Conservation (phyloP, 31 red algal species). For the Bonnemaisonia californica region DNA sequence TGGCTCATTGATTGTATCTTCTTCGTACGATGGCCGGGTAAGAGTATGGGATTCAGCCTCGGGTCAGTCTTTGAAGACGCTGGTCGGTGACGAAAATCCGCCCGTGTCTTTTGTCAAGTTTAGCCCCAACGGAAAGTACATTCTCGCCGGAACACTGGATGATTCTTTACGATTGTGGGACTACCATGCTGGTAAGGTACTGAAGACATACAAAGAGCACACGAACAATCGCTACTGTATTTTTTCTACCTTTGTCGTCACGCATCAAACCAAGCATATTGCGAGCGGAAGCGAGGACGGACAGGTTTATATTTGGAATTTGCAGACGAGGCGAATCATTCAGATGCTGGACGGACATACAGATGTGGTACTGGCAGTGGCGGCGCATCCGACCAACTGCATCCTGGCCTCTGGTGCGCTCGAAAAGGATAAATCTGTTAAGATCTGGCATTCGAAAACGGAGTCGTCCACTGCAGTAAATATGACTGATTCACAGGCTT, state of each 20-base stretch:
- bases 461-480: constrained; percentile 9
- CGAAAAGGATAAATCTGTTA: constrained; percentile 90
- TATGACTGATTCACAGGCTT: neutral
- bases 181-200: constrained; percentile 72
- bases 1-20: constrained; percentile 92
- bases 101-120: constrained; percentile 88
- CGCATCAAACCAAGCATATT: constrained; percentile 58
- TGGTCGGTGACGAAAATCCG: constrained; percentile 85
- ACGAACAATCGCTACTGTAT: constrained; percentile 81
- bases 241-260: constrained; percentile 81
- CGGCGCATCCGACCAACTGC: constrained; percentile 74
- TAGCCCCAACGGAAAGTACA: constrained; percentile 93
- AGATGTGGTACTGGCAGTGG: constrained; percentile 86
- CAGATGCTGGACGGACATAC: constrained; percentile 85
- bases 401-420: constrained; percentile 89
- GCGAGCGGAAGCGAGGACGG: constrained; percentile 88
- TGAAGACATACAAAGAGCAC: constrained; percentile 87
- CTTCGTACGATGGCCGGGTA: constrained; percentile 87
- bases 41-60: constrained; percentile 90
- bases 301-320: constrained; percentile 85
- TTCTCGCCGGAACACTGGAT: constrained; percentile 87
- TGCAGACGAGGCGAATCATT: constrained; percentile 80
- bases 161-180: constrained; percentile 90
- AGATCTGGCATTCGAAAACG: constrained; percentile 62
- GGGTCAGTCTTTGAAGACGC: constrained; percentile 81